A percentile compares a stretch with the other conserved stretches of the same genome.
These are phyloP conservation scores for Vanrija pseudolonga DNA, from an alignment of 1,284 basidiomycete genomes.

Conservation along the genomic window DNA sequence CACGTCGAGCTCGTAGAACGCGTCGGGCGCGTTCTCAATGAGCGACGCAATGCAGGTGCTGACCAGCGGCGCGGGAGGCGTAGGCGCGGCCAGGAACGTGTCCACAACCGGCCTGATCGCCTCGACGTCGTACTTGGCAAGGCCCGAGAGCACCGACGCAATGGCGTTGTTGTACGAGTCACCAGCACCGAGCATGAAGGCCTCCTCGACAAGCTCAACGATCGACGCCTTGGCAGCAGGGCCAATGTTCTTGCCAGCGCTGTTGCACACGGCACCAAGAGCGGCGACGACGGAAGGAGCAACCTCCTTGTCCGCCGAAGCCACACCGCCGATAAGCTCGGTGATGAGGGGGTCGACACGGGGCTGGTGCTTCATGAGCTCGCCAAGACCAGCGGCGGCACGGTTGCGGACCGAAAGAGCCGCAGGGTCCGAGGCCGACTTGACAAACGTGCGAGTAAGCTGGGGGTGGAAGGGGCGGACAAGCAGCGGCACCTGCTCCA, in stretches of 20 bases:
- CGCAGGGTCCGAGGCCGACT: slow-evolving; percentile 78
- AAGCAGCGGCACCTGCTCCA: slow-evolving; percentile 77
- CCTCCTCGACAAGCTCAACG: slow-evolving; percentile 70
- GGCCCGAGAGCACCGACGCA: slow-evolving; percentile 63
- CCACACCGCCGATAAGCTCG: slow-evolving; percentile 61
- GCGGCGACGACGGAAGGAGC: slow-evolving; percentile 71
- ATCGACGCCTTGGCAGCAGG: slow-evolving; percentile 69
- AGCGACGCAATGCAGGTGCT: slow-evolving; percentile 66
- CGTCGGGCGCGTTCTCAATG: slow-evolving; percentile 55
- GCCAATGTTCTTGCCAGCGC: slow-evolving; percentile 70
- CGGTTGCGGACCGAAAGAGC: slow-evolving; percentile 74
- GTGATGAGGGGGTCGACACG: slow-evolving; percentile 68
- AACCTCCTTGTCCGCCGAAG: slow-evolving; percentile 66
- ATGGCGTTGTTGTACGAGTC: slow-evolving; percentile 71
- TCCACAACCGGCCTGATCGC: slow-evolving; percentile 65
- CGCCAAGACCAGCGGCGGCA: slow-evolving; percentile 79
- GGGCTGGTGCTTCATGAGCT: slow-evolving; percentile 83
- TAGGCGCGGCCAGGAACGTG: slow-evolving; percentile 37
- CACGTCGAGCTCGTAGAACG: slow-evolving; percentile 63
- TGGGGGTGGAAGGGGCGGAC: slow-evolving; percentile 99
- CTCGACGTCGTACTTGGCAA: slow-evolving; percentile 61
- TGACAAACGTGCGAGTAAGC: slow-evolving; percentile 93
- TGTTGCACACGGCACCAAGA: slow-evolving; percentile 70
- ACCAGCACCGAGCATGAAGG: slow-evolving; percentile 58
- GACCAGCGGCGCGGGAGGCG: slow-evolving; percentile 47